Evolutionary conservation across 225 moss, liverwort and hornwort species (phyloP), one percentile per base, ranked within the genome.

Genomic region (Physcomitrium patens): DNA sequence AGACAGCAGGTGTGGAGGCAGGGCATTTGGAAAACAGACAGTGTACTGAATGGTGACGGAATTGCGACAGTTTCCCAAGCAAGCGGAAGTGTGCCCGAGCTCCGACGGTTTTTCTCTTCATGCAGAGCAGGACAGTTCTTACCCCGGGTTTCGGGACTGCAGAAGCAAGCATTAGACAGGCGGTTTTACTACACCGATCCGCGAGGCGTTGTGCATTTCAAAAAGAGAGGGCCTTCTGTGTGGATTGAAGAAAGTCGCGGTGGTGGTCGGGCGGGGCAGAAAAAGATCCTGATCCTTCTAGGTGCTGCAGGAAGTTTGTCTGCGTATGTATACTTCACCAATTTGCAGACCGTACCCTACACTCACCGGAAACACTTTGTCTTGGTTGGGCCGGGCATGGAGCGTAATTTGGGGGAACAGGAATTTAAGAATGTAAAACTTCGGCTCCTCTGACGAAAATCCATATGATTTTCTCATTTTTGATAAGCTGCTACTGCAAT

Each of bases 351-450:
- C n/a, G 90, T 99, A 31, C 95, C 95, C 14, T 95, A 91, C 76
- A 95, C 95, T 3, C 92, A 91, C 71, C 90, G 95, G 44, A 72
- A 82, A 61, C 99, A 95, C 78, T 89, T 99, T 46, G 84, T 99
- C 42, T 70, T 99, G 75, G 77, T 99, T 22, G 72, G 89, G 5
- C 95, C 99, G 14, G 50, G 6, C 41, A 63, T 88, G 59, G 99
- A 99, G 66, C 84, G 85, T 68, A 55, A 82, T 31, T 53, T 99
- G 27, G 99, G 99, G 15, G 95, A 99, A 70, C 79, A 79, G 24
- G 91, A 89, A 45, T 99, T 90, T 50, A 71, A 72, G 28, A 91
- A 77, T 76, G 95, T 99, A 81, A 79, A 79, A 23, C 19, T 49
- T 62, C 31, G 13, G 52, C 16, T 31, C 16, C 27, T 57, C 59